Base-by-base conservation (phyloP, 1,284 basidiomycete species). In the Xerocomus amazonicus region DNA sequence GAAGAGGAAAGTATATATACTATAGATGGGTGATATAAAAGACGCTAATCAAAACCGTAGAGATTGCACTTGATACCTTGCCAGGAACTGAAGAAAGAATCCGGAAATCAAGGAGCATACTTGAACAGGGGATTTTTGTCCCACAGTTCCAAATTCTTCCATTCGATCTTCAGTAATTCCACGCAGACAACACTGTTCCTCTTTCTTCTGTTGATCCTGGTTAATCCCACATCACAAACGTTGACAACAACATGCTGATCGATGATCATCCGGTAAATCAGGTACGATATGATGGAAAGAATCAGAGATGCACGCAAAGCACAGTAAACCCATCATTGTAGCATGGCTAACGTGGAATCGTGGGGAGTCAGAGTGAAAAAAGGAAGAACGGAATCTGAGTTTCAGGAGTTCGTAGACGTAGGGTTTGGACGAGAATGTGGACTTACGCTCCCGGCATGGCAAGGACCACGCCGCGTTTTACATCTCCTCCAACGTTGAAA, bases 401-500 rank as follows among this genome's bases (percentile, higher is more conserved):
- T 34, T 3, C 10, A 29, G 52, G 5, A 53, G 34, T 7, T 43
- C 26, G 45, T 13, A 32, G 12, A 12, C 4, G 14, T 16, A 35
- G 9, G 17, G 3, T 9, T 23, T 23, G 17, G 10, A n/a, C 8
- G 28, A 28, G 16, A 40, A 26, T 17, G 34, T 16, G 12, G 10
- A 50, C 63, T 47, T 48, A 72, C 73, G 75, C 76, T 62, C 78
- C 77, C 23, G 76, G 62, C 68, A 79, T 76, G 13, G 78, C 81
- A 45, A 81, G 58, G 4, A 70, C 74, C 33, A 82, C 75, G 45
- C 74, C 76, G 47, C 72, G 66, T 58, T 80, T 76, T 56, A 74
- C 54, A 56, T 78, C 76, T 16, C 82, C 83, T 45, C 80, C 80
- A 4, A 72, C 72, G 53, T 79, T 80, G 46, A 77, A 78, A 10